phyloP scores from a whole-genome alignment of 176 grass and related monocot species.

The Typha latifolia region DNA sequence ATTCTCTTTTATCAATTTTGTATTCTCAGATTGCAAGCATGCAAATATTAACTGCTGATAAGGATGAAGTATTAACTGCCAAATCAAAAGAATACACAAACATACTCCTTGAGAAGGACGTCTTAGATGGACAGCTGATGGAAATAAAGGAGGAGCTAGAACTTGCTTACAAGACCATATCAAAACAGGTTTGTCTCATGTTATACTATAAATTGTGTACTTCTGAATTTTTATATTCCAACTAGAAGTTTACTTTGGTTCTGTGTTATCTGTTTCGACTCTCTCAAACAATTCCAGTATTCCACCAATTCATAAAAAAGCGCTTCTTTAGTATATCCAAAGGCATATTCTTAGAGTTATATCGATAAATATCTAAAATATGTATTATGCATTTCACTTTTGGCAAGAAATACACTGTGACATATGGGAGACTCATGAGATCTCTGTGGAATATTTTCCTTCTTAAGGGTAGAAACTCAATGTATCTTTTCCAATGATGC shows the following conservation, averaged over 20 bases:
- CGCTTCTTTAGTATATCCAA: too few species aligned
- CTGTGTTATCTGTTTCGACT: too few species aligned
- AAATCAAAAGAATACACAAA: conserved; percentile 54
- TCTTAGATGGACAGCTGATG: conserved; percentile 45
- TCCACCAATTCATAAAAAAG: too few species aligned
- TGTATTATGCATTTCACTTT: too few species aligned
- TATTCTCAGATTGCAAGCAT: conserved; percentile 65
- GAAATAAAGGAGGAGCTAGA: conserved; percentile 65
- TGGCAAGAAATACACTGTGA: too few species aligned
- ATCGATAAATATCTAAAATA: too few species aligned
- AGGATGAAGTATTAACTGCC: conserved; percentile 41
- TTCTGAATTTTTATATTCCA: background rate
- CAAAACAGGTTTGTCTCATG: conserved; percentile 56
- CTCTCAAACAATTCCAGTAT: too few species aligned
- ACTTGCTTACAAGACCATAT: conserved; percentile 59
- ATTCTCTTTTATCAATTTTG: conserved; percentile 18
- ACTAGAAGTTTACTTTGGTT: background rate
- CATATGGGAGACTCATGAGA: background rate
- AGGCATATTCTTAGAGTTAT: too few species aligned
- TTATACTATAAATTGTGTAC: background rate
- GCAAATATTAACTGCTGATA: conserved; percentile 68
- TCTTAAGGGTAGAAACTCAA: background rate
- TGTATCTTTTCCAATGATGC: background rate
- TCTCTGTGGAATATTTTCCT: background rate
- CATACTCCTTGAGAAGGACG: conserved; percentile 46